Evolutionary conservation across 2,329 filamentous ascomycete genomes (phyloP), one percentile per base, ranked within the genome.

Genomic region (Bipolaris cookei): DNA sequence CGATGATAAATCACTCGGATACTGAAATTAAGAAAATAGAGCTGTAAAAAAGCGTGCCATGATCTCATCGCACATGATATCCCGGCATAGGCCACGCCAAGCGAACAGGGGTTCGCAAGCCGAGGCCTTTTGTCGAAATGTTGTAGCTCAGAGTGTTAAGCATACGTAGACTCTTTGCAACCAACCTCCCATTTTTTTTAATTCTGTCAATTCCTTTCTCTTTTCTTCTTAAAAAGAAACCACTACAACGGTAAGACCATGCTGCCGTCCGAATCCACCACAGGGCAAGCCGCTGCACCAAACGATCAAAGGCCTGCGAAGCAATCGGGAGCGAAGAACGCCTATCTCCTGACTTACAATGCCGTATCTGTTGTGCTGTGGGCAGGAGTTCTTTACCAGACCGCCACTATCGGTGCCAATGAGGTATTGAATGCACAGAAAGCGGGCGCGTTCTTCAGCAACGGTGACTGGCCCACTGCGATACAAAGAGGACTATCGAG

Each of bases 291-390:
- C 10, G 32, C 44, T 1, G 50, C 54, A 14, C 44, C 54, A 23
- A 57, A 57, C 18, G 50, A 57, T 39, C 54, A 54, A 32, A 51
- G 50, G 4, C 44, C 50, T 1, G 13, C 50, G 14, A 57, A 49
- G n/a, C 43, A 43, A 25, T 44, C 59, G 3, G 43, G 37, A 23
- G 51, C 58, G 6, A 75, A 75, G 35, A 71, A 64, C 13, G 50
- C 66, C 5, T 97, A 97, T 80, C 86, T 98, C 51, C 83, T 93
- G 71, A 80, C 88, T 67, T 99, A 98, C 85, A 98, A 98, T 79
- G 83, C 87, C 68, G 72, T 88, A 63, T 96, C 89, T 51, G 86
- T 92, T 59, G 74, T 87, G 20, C 85, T 94, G 51, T 99, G 95
- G 95, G 79, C 84, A 38, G 85, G 86, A 16, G 88, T 97, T 51